Evolutionary conservation across 495 filamentous ascomycete genomes (phyloP), one percentile per base, ranked within the genome.

Genomic region (Daldinia grandis): DNA sequence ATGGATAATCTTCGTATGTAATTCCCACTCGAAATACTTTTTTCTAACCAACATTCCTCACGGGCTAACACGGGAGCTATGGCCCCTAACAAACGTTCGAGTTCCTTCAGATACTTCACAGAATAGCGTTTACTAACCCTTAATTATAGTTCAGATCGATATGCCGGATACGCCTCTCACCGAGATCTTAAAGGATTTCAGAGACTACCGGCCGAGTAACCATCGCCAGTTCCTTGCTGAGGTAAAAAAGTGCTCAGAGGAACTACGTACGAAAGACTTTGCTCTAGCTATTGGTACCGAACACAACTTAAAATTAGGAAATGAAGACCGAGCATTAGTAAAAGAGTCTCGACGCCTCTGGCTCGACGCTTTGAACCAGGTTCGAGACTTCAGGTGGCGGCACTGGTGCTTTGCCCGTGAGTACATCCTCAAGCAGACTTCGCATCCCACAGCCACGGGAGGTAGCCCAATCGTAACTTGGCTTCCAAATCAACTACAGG

Each of bases 381-480:
- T 97, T 10, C 88, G 94, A 57, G 92, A 94, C 73, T 97, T 97
- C 81, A 82, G 94, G 64, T 97, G 94, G 94, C 85, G 94, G 3
- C 94, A 97, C 74, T 97, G 94, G 94, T 89, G 93, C 67, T 97
- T 97, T 72, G 93, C 93, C n/a, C 83, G 93, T 21, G 94, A 97
- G 84, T 97, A 97, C 70, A 97, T 97, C 65, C 86, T 97, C 60
- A 92, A 92, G 74, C 86, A 89, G 63, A 95, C 92, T 0, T 83
- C 81, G 0, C 92, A 97, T 73, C 93, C 94, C 0, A 95, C 91
- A 28, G 94, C 94, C 4, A 97, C 94, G 0, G 94, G 94, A 1
- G 94, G 94, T 1, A 95, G 92, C 74, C 94, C 94, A 1, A 97
- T 97, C 64, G 91, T 97, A 12, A 95, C 91, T 19, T 96, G 93